These are phyloP conservation scores for Metschnikowia henanensis DNA, from an alignment of 805 yeast genomes.

Conservation along the genomic window DNA sequence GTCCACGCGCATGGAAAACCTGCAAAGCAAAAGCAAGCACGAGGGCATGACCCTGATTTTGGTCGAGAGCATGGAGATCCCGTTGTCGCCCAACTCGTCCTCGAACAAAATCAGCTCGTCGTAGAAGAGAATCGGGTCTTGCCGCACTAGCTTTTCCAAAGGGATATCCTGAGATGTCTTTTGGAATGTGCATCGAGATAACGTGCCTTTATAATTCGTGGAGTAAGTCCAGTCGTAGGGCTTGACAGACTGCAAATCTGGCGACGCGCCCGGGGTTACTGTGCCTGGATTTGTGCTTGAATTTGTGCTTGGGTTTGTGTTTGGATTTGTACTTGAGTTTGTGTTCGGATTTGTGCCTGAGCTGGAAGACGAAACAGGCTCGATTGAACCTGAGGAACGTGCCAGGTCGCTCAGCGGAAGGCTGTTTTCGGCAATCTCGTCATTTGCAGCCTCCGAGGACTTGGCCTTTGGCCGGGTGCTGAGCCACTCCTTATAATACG, in stretches of 20 bases:
- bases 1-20: conserved; percentile 88
- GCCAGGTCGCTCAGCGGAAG: not conserved
- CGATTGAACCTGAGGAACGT: not conserved
- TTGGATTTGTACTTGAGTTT: not conserved
- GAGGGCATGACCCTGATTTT: conserved; percentile 89
- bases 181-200: conserved; percentile 23
- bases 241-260: conserved; percentile 57
- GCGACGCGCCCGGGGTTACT: not conserved
- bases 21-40: conserved; percentile 67
- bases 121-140: conserved; percentile 84
- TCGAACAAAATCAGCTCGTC: conserved; percentile 90
- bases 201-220: conserved; percentile 70
- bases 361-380: not conserved
- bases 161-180: conserved; percentile 52
- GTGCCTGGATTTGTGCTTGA: not conserved
- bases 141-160: conserved; percentile 60
- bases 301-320: too few relatives aligned
- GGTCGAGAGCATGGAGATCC: conserved; percentile 73
- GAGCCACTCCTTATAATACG: conserved; percentile 86
- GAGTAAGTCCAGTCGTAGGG: conserved; percentile 98
- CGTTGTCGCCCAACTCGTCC: conserved; percentile 96
- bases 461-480: conserved; percentile 30
- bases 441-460: not conserved
- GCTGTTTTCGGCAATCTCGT: not conserved
- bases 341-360: too few relatives aligned